Conservation (phyloP, 2,329 filamentous ascomycete species). For the Trichoderma semiorbis region DNA sequence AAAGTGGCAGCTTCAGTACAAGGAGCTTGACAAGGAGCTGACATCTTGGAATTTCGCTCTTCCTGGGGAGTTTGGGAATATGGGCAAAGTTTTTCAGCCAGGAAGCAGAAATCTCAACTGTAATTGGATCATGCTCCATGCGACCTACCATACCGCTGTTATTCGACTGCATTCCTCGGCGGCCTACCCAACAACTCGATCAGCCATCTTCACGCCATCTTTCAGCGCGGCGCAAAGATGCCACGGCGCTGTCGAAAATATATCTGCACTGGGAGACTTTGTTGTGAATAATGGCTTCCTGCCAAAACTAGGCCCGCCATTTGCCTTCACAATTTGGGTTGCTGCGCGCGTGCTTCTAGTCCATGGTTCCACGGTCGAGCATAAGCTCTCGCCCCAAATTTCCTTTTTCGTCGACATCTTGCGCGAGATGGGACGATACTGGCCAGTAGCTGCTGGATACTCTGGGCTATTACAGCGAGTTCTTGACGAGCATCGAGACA, state of each 20-base stretch:
- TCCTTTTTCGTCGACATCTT: constrained; percentile 79
- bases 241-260: constrained; percentile 76
- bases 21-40: constrained; percentile 75
- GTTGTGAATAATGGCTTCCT: constrained; percentile 73
- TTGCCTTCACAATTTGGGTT: constrained; percentile 91
- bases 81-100: constrained; percentile 71
- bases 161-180: constrained; percentile 90
- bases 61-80: constrained; percentile 79
- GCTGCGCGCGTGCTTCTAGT: constrained; percentile 82
- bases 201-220: constrained; percentile 83
- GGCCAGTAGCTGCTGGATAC: constrained; percentile 83
- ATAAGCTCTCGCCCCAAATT: constrained; percentile 75
- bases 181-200: constrained; percentile 85
- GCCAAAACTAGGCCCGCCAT: constrained; percentile 79
- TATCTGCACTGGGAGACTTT: constrained; percentile 73
- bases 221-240: constrained; percentile 83
- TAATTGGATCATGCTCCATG: constrained; percentile 87
- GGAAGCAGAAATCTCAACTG: constrained; percentile 70
- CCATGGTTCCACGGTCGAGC: constrained; percentile 85
- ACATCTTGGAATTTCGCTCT: constrained; percentile 81
- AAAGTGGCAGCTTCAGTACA: constrained; percentile 83
- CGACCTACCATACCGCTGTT: constrained; percentile 83
- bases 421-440: constrained; percentile 74
- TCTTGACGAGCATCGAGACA: constrained; percentile 80
- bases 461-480: constrained; percentile 76